Evolutionary conservation across 148 eudicot species (phyloP).

Genomic region (Simmondsia chinensis): DNA sequence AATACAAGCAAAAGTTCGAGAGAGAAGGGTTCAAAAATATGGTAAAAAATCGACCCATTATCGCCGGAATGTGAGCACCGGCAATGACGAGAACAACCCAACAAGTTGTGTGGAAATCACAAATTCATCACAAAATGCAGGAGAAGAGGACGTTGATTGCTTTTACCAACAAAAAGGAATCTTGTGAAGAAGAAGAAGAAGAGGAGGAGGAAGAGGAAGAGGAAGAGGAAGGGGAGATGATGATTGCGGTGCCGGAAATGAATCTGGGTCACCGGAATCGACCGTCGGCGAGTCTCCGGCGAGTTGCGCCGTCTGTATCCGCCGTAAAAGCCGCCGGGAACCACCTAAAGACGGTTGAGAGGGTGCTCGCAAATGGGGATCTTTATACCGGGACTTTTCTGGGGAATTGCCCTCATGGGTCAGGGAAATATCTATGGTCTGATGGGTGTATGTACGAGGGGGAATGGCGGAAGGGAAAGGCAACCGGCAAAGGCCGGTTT

Average conservation of each 20-base stretch:
- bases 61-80: slow-evolving; percentile 1
- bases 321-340: not conserved
- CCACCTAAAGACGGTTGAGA: slow-evolving; percentile 14
- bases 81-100: too few species aligned
- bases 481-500: slow-evolving; percentile 30
- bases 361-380: slow-evolving; percentile 22
- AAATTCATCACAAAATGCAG: slow-evolving; percentile 14
- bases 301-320: slow-evolving; percentile 18
- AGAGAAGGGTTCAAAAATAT: too few species aligned
- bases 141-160: not conserved
- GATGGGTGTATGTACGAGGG: slow-evolving; percentile 49
- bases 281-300: slow-evolving; percentile 17
- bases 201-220: slow-evolving; percentile 14
- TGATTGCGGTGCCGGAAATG: not conserved
- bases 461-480: slow-evolving; percentile 28
- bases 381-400: slow-evolving; percentile 23
- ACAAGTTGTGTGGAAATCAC: too few species aligned
- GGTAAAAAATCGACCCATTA: not conserved
- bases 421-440: slow-evolving; percentile 30
- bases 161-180: not conserved
- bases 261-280: not conserved
- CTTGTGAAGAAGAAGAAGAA: not conserved
- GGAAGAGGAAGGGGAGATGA: not conserved
- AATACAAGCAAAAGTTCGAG: too few species aligned
- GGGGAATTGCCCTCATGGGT: slow-evolving; percentile 29